These are phyloP conservation scores for Bidens hawaiensis DNA, from an alignment of 140 eudicot species.

Conservation along the genomic window DNA sequence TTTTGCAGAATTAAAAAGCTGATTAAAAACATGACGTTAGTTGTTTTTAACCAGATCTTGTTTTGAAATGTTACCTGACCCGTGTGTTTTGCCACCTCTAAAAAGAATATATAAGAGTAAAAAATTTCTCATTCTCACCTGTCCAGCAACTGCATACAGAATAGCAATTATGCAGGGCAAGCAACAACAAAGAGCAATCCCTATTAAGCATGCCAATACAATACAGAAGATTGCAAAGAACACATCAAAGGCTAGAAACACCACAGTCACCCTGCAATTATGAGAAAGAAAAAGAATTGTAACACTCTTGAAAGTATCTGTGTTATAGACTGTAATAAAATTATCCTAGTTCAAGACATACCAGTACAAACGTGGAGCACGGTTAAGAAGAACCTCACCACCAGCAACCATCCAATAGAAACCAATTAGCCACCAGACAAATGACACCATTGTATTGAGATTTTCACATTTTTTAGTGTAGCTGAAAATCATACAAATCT, in stretches of 20 bases:
- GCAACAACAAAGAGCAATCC: conserved; percentile 98
- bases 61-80: background rate
- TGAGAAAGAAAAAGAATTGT: background rate
- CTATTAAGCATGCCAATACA: conserved; percentile 85
- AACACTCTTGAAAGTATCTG: background rate
- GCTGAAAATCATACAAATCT: conserved; percentile 37
- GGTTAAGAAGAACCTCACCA: conserved; percentile 62
- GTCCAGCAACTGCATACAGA: conserved; percentile 91
- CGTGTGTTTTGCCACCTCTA: background rate
- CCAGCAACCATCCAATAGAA: conserved; percentile 92
- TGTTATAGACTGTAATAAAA: background rate
- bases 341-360: conserved; percentile 26
- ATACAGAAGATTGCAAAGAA: conserved; percentile 95
- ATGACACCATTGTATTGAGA: conserved; percentile 77
- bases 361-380: conserved; percentile 92
- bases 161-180: conserved; percentile 95
- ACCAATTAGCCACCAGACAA: conserved; percentile 97
- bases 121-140: conserved; percentile 33
- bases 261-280: conserved; percentile 75
- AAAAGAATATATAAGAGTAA: background rate
- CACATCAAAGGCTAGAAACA: conserved; percentile 90
- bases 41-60: background rate
- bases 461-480: conserved; percentile 70
- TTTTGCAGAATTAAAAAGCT: background rate
- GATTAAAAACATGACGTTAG: background rate